Base-by-base conservation (phyloP, 108 stramenopile genomes). In the Thalassiosira profunda region DNA sequence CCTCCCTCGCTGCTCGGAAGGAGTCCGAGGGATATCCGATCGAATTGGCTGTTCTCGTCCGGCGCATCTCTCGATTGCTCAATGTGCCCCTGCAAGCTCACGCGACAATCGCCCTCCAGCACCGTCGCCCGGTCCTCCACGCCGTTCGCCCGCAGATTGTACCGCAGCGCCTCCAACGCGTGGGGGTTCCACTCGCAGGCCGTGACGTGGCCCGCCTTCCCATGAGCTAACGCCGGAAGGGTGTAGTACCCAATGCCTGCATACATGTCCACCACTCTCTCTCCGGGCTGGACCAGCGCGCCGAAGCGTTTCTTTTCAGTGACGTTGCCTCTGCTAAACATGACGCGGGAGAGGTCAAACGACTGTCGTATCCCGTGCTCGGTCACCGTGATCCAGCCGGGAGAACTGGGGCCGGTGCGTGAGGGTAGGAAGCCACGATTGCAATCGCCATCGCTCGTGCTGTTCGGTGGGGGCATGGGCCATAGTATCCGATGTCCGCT, bases 231-330 rank as follows among this genome's bases (percentile, higher is more conserved):
- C 0, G 95, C 92, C 0, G 97, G 98, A 5, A 99, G 70, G 12
- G 97, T 93, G 53, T 95, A 99, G 66, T 99, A 99, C 25, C 98
- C 98, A 72, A 99, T 98, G 0, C 98, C 98, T 18, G 93, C 90
- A 70, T 96, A 99, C 82, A 99, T 81, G 55, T 99, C 98, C 61
- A 98, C 74, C 6, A 98, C 79, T 2, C 65, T 44, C 42, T 99
- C 96, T 7, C 81, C 87, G 23, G 56, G 29, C 65, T 79, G 83
- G 0, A 91, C 90, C 5, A 95, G 38, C 28, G 63, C 56, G 26
- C 88, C 96, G 48, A 96, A 91, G 24, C 97, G 89, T 58, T 88
- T 92, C 79, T 94, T 94, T 78, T 99, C 98, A 1, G 95, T 81
- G 29, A 91, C 82, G 58, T 99, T 99, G 0, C 98, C 98, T 36